These are phyloP conservation scores for Trichosporon asahii DNA, from an alignment of 1,284 basidiomycete species.

Conservation along the genomic window DNA sequence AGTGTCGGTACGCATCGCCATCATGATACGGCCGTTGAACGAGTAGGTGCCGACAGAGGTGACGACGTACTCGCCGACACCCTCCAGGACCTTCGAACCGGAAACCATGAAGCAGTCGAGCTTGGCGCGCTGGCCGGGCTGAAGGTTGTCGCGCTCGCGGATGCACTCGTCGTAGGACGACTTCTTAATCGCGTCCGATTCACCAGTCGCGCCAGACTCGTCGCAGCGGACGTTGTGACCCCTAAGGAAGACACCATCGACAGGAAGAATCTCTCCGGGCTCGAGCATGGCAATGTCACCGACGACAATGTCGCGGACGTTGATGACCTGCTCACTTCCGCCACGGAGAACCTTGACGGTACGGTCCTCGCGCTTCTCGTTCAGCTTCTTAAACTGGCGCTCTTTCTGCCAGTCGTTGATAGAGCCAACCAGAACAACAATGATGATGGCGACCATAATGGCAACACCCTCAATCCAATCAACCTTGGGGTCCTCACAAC, in stretches of 20 bases:
- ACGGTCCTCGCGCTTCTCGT: conserved; percentile 94
- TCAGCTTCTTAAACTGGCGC: conserved; percentile 85
- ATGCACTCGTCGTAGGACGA: conserved; percentile 73
- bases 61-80: conserved; percentile 87
- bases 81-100: conserved; percentile 92
- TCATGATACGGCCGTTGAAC: conserved; percentile 95
- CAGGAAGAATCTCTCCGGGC: conserved; percentile 92
- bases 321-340: conserved; percentile 73
- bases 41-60: conserved; percentile 86
- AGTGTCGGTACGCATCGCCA: conserved; percentile 55
- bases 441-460: conserved; percentile 86
- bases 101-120: conserved; percentile 90
- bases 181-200: conserved; percentile 93
- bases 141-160: conserved; percentile 50
- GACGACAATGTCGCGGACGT: conserved; percentile 84
- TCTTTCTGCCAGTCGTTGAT: conserved; percentile 83
- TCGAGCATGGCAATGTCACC: conserved; percentile 89
- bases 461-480: conserved; percentile 99
- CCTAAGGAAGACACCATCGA: conserved; percentile 87
- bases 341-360: conserved; percentile 85
- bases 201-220: conserved; percentile 93
- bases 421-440: conserved; percentile 55
- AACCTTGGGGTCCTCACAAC: conserved; percentile 58
- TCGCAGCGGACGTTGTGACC: conserved; percentile 96
- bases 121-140: conserved; percentile 56